Evolutionary conservation across 352 stramenopile species (phyloP), one percentile per base, ranked within the genome.

Genomic region (Phytophthora fragariae): DNA sequence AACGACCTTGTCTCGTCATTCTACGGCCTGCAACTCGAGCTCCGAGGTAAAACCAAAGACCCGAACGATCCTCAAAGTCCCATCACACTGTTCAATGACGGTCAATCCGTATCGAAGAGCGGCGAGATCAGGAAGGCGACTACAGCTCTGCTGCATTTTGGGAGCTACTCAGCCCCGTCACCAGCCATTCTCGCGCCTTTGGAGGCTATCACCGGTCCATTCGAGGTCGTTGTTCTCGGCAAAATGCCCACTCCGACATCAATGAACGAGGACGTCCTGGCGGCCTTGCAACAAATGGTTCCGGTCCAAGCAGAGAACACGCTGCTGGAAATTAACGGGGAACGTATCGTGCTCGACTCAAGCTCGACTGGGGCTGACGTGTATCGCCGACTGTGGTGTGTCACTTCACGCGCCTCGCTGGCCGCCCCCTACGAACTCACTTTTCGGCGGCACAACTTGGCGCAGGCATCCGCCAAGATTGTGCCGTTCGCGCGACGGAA

Each of bases 371-470:
- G 72, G 11, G 60, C 31, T 9, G 81, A 83, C 33, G 68, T 92
- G 0, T 72, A 79, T 52, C 54, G 41, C 6, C 65, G 57, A 24
- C 76, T 92, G 0, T 61, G 59, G 19, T 64, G 76, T 7, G 76
- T 84, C 5, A 33, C 79, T 1, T 75, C 73, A 0, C 27, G 31
- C 2, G 81, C 74, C 1, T 85, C 79, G 11, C 58, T 91, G 21
- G 85, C 81, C 0, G 73, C 59, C 19, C 83, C 85, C 0, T 82
- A 79, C 47, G 83, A 88, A 57, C 54, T 92, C 11, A 86, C 80
- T 8, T 72, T 90, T n/a, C 65, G 77, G 54, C 81, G 85, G n/a
- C 84, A 89, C 54, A 89, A 91, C 31, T 76, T 89, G 35, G 57
- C 73, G 7, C 75, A 89, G 31, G 81, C 76, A 5, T 57, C 72